Percentiles rank a stretch among this genome's conserved stretches.
These are phyloP conservation scores for Macadamia tetraphylla DNA, from an alignment of 164 flowering plant species.

Conservation along the genomic window DNA sequence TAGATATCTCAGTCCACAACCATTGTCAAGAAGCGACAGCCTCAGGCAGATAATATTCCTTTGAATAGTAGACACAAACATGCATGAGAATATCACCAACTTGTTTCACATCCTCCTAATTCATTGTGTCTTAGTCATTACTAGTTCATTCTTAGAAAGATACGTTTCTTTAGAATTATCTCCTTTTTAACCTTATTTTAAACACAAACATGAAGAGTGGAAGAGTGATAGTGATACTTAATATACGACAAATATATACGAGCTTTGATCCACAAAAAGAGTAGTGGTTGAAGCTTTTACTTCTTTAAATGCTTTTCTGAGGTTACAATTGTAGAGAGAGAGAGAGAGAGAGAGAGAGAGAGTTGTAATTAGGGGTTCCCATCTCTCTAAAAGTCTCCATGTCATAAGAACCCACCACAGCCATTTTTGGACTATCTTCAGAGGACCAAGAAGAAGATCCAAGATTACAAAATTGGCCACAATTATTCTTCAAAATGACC, in stretches of 20 bases:
- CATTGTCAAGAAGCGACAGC: neutral
- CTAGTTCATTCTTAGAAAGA: too few species aligned
- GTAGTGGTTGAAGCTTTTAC: neutral
- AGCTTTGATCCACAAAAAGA: neutral
- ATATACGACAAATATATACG: neutral
- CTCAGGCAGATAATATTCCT: neutral
- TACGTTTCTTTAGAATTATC: too few species aligned
- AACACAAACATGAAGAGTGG: too few species aligned
- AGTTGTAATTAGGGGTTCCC: neutral
- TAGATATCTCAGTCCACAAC: too few species aligned
- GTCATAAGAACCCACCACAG: neutral
- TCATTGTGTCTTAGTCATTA: neutral
- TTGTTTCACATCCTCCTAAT: neutral
- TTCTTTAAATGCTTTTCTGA: neutral
- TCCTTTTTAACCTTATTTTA: too few species aligned
- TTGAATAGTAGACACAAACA: too few species aligned
- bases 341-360: neutral
- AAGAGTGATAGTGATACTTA: neutral
- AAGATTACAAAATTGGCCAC: neutral
- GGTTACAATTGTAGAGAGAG: neutral
- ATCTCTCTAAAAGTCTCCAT: neutral
- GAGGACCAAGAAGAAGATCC: neutral
- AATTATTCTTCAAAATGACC: neutral
- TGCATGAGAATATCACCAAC: too few species aligned
- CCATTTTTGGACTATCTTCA: too few species aligned